Evolutionary conservation across 2,329 filamentous ascomycete genomes (phyloP).

Genomic region (Triangularia setosa): DNA sequence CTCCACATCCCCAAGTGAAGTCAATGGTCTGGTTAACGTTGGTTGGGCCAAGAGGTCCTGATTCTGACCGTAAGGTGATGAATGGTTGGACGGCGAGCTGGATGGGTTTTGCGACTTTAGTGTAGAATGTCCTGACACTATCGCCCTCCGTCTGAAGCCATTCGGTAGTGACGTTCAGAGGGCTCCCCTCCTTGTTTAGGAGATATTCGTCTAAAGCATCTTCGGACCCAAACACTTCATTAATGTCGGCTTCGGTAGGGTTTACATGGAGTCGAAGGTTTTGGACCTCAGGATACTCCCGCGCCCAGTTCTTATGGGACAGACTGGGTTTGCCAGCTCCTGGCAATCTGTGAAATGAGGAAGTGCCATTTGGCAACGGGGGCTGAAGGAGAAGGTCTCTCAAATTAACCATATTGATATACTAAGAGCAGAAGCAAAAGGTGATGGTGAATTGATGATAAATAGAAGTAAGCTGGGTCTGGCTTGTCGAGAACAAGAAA

Average conservation of each 20-base stretch:
- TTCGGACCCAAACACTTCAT: not conserved
- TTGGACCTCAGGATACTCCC: not conserved
- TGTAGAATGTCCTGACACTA: conserved; percentile 3
- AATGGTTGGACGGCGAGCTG: not conserved
- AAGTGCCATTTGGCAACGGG: conserved; percentile 5
- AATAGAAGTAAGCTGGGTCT: not conserved
- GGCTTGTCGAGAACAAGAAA: not conserved
- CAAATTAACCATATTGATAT: conserved; percentile 4
- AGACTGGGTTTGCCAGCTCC: conserved; percentile 5
- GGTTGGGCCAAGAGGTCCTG: not conserved
- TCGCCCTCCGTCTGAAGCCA: conserved; percentile 10
- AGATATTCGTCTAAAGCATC: not conserved
- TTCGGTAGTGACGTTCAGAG: conserved; percentile 7
- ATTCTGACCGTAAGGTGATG: not conserved
- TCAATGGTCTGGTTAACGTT: not conserved
- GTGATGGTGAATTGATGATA: not conserved
- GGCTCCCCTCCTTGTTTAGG: conserved; percentile 5
- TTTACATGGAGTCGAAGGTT: not conserved
- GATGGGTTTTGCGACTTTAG: not conserved
- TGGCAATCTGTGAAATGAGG: not conserved
- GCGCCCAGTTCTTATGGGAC: conserved; percentile 1
- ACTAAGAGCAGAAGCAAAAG: not conserved
- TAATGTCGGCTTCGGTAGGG: not conserved
- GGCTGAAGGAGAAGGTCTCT: conserved; percentile 10
- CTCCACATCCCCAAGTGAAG: not conserved